phyloP scores from a whole-genome alignment of 2,329 filamentous ascomycete genomes.

The Calonectria crousiana region DNA sequence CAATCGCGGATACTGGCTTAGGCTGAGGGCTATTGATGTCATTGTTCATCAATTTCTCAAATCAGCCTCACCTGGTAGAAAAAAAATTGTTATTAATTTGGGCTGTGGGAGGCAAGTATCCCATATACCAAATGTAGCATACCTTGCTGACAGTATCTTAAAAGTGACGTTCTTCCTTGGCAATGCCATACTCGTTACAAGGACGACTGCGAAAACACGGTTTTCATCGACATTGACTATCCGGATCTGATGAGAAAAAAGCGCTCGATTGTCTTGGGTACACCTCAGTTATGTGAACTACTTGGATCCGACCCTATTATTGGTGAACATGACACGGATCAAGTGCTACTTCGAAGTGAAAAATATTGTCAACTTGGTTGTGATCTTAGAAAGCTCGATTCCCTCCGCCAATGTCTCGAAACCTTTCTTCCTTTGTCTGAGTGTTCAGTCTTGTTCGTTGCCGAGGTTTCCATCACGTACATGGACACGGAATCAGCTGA shows the following conservation, averaged over 20 bases:
- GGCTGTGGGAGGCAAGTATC: slow-evolving; percentile 87
- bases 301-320: slow-evolving; percentile 45
- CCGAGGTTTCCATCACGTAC: slow-evolving; percentile 92
- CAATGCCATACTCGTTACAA: slow-evolving; percentile 79
- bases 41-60: slow-evolving; percentile 80
- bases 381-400: slow-evolving; percentile 77
- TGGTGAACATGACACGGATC: slow-evolving; percentile 55
- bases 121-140: not conserved
- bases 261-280: slow-evolving; percentile 73
- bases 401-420: slow-evolving; percentile 70
- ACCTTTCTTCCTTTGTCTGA: slow-evolving; percentile 68
- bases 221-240: slow-evolving; percentile 90
- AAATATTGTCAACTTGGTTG: slow-evolving; percentile 85
- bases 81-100: slow-evolving; percentile 84
- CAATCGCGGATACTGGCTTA: slow-evolving; percentile 89
- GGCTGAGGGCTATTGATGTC: slow-evolving; percentile 85
- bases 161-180: slow-evolving; percentile 88
- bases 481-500: slow-evolving; percentile 83
- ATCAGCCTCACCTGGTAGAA: slow-evolving; percentile 59
- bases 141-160: not conserved
- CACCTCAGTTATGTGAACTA: slow-evolving; percentile 65
- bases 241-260: slow-evolving; percentile 83
- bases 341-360: slow-evolving; percentile 72
- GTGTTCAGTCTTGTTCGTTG: slow-evolving; percentile 80
- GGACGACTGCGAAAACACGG: slow-evolving; percentile 66